Evolutionary conservation across 2,329 filamentous ascomycete species (phyloP).

Genomic region (Alternaria brassicicola): DNA sequence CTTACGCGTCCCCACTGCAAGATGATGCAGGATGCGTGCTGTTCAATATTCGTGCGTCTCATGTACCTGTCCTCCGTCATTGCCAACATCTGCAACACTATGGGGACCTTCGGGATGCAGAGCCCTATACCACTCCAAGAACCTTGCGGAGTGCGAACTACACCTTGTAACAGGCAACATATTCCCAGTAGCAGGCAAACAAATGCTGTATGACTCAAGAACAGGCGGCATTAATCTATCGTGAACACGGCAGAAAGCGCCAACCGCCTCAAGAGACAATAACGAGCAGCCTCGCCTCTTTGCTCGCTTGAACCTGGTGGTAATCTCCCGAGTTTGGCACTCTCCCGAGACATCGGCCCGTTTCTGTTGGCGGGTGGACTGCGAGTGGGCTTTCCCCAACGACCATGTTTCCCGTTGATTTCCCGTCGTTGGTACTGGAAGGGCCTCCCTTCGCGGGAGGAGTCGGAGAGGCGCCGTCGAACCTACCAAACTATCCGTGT

Average conservation of each 20-base stretch:
- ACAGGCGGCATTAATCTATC: conserved; percentile 28
- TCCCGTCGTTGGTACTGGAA: conserved; percentile 4
- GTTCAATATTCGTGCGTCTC: conserved; percentile 12
- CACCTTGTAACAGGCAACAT: conserved; percentile 13
- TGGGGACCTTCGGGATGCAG: conserved; percentile 29
- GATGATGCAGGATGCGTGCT: conserved; percentile 28
- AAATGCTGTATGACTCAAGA: conserved; percentile 29
- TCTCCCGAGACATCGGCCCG: conserved; percentile 24
- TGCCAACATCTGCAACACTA: conserved; percentile 26
- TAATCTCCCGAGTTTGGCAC: conserved; percentile 25
- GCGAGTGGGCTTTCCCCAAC: conserved; percentile 8
- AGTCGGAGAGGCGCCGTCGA: conserved; percentile 12
- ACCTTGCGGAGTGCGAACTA: conserved; percentile 19
- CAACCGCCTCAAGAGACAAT: conserved; percentile 1
- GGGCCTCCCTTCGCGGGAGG: conserved; percentile 16
- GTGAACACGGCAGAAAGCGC: conserved; percentile 28
- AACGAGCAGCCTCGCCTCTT: conserved; percentile 17
- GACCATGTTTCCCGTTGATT: conserved; percentile 2
- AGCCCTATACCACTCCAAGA: conserved; percentile 9
- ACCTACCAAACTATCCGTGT: conserved; percentile 5
- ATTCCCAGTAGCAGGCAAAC: conserved; percentile 13
- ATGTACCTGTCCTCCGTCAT: conserved; percentile 23
- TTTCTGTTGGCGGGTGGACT: conserved; percentile 5
- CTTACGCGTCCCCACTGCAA: conserved; percentile 21
- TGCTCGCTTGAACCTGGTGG: conserved; percentile 21